These are phyloP conservation scores for Fomitopsis pinicola DNA, from an alignment of 1,284 basidiomycete genomes.

Conservation along the genomic window DNA sequence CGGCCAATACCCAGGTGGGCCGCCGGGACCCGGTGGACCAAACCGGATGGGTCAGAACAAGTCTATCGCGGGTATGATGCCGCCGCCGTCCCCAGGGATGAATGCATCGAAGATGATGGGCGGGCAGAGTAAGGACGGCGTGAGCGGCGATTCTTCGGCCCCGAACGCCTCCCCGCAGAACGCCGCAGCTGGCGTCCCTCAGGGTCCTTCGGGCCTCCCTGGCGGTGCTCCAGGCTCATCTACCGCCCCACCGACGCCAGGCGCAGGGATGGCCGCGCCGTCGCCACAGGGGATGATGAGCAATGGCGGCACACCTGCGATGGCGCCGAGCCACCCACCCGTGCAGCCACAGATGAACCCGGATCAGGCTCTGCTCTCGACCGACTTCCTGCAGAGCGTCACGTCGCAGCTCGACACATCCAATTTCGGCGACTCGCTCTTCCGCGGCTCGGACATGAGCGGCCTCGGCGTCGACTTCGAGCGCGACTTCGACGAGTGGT, in stretches of 20 bases:
- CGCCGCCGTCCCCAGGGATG: conserved; percentile 42
- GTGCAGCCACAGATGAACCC: conserved; percentile 11
- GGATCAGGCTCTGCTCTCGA: conserved; percentile 8
- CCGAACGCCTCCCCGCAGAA: conserved; percentile 42
- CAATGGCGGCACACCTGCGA: conserved; percentile 15
- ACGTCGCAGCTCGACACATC: conserved; percentile 29
- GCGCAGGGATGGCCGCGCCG: conserved; percentile 36
- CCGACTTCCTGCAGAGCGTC: conserved; percentile 2
- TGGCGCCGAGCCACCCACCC: conserved; percentile 13
- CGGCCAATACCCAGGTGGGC: conserved; percentile 13
- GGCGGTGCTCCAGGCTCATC: conserved; percentile 5
- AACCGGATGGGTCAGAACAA: conserved; percentile 34
- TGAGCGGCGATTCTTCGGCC: conserved; percentile 11
- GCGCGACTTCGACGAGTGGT: conserved; percentile 67
- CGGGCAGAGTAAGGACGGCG: conserved; percentile 25
- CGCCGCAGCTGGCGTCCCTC: conserved; percentile 22
- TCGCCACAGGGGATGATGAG: conserved; percentile 41
- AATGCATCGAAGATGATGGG: conserved; percentile 22
- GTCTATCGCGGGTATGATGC: conserved; percentile 37
- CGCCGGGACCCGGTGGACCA: conserved; percentile 15
- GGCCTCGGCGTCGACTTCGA: conserved; percentile 53
- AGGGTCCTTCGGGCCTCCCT: not conserved
- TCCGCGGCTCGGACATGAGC: conserved; percentile 30
- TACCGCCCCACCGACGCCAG: conserved; percentile 49
- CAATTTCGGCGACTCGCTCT: conserved; percentile 36